Evolutionary conservation across 371 early-diverging fungal genomes (phyloP).

Genomic region (Lichtheimia corymbifera): DNA sequence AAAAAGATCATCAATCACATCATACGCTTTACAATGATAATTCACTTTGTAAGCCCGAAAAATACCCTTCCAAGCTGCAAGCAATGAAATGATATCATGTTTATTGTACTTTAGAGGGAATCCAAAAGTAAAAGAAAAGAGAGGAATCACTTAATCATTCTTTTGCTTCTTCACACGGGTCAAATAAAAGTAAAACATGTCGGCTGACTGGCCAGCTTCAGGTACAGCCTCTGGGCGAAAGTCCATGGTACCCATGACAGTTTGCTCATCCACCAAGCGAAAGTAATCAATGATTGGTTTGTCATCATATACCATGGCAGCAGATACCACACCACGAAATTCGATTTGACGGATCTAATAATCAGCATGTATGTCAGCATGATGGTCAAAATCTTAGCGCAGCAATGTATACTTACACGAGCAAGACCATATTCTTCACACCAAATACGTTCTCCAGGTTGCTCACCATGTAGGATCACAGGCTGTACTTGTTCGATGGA

Average conservation of each 20-base stretch:
- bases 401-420: neutral
- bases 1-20: too few relatives aligned
- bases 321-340: constrained; percentile 11
- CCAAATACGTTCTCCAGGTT: constrained; percentile 5
- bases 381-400: neutral
- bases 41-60: too few relatives aligned
- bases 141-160: too few relatives aligned
- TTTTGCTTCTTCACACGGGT: neutral
- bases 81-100: too few relatives aligned
- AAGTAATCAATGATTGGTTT: constrained; percentile 10
- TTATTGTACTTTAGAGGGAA: too few relatives aligned
- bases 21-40: too few relatives aligned
- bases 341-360: constrained; percentile 12
- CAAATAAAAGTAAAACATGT: constrained; percentile 14
- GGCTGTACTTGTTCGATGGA: constrained; percentile 5
- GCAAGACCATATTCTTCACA: constrained; percentile 6
- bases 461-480: constrained; percentile 8
- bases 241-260: constrained; percentile 12
- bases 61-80: too few relatives aligned
- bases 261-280: constrained; percentile 5
- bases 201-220: neutral
- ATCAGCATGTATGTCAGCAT: neutral
- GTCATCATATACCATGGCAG: constrained; percentile 13
- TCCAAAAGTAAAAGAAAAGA: too few relatives aligned
- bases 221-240: neutral